These are phyloP conservation scores for Nakazawaea holstii DNA, from an alignment of 805 yeast species.

Conservation along the genomic window DNA sequence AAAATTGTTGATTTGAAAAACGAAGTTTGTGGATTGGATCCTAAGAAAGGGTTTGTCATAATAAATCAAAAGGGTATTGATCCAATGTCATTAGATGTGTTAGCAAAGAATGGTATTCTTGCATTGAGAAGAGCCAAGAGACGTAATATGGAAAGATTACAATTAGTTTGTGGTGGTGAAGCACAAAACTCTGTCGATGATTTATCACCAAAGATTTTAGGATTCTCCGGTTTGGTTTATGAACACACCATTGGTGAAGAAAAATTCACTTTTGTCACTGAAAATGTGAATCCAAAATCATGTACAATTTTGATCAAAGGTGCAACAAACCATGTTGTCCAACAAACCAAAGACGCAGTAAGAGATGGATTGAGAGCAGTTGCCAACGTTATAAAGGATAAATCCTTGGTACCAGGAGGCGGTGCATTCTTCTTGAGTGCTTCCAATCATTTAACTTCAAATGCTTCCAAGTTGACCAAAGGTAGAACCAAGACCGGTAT, in stretches of 20 bases:
- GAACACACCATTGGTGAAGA: constrained; percentile 96
- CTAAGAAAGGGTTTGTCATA: constrained; percentile 78
- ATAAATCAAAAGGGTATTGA: constrained; percentile 98
- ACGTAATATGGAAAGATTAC: constrained; percentile 98
- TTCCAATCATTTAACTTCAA: constrained; percentile 54
- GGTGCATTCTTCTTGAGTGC: constrained; percentile 93
- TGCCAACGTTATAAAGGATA: constrained; percentile 83
- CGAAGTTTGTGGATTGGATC: constrained; percentile 76
- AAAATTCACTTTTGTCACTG: constrained; percentile 93
- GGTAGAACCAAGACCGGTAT: constrained; percentile 90
- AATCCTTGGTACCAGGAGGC: constrained; percentile 88
- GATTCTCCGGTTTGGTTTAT: constrained; percentile 84
- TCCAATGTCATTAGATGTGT: constrained; percentile 92
- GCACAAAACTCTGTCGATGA: constrained; percentile 98
- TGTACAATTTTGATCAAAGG: constrained; percentile 92
- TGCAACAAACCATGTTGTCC: constrained; percentile 81
- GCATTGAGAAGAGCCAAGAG: constrained; percentile 98
- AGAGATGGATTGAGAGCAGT: constrained; percentile 97
- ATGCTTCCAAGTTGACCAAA: constrained; percentile 52
- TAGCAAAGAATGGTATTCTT: constrained; percentile 87
- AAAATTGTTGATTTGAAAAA: constrained; percentile 92
- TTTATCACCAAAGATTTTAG: constrained; percentile 70
- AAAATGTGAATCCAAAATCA: constrained; percentile 81
- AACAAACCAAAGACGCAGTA: constrained; percentile 94
- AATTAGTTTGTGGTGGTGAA: constrained; percentile 92